A percentile compares a stretch with the other conserved stretches of the same genome.
These are phyloP conservation scores for Sanghuangporus sanghuang DNA, from an alignment of 1,284 basidiomycete genomes.

Conservation along the genomic window DNA sequence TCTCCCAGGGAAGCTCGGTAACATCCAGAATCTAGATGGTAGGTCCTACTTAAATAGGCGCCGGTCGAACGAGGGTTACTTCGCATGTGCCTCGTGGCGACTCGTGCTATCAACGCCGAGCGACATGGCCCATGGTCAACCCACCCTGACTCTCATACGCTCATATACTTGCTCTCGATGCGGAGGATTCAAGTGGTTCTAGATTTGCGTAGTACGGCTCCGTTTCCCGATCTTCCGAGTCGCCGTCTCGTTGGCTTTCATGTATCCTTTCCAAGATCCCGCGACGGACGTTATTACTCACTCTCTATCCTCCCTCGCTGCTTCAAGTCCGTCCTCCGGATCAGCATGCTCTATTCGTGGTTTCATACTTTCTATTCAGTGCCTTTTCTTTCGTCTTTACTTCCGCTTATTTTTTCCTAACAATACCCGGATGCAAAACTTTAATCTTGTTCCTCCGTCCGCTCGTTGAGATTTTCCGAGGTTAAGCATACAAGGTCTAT, in stretches of 20 bases:
- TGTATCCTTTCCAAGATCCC: not conserved
- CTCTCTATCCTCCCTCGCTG: not conserved
- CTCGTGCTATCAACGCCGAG: not conserved
- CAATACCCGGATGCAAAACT: too few species aligned
- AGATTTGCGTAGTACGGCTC: not conserved
- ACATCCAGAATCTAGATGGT: not conserved
- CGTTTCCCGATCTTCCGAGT: not conserved
- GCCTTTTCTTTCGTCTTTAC: not conserved
- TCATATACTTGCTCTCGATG: not conserved
- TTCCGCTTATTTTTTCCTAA: not conserved
- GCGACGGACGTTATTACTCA: not conserved
- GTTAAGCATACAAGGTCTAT: too few species aligned
- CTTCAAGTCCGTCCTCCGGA: not conserved
- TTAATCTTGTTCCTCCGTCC: too few species aligned
- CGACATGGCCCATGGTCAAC: not conserved
- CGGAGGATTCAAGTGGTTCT: too few species aligned
- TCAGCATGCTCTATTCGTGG: not conserved
- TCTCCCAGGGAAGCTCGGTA: not conserved
- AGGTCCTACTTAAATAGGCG: not conserved
- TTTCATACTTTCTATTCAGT: not conserved
- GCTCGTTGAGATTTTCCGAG: too few species aligned
- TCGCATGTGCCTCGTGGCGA: constrained; percentile 3
- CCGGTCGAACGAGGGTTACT: constrained; percentile 7
- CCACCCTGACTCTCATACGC: not conserved
- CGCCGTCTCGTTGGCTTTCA: not conserved